A percentile compares a stretch with the other conserved stretches of the same genome.
Evolutionary conservation across 2,329 filamentous ascomycete species (phyloP).

Genomic region (Colletotrichum sp.): DNA sequence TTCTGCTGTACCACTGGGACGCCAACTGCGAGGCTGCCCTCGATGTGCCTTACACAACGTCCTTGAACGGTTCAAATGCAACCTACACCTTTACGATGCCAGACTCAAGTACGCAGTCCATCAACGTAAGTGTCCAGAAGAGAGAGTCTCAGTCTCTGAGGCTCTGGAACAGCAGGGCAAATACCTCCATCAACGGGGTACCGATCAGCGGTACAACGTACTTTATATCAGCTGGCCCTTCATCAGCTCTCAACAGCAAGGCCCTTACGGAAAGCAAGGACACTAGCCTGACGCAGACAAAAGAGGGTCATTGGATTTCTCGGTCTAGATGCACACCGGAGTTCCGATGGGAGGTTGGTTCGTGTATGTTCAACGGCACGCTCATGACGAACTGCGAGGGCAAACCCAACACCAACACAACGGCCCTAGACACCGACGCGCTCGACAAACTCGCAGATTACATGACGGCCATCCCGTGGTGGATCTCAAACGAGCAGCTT

Average conservation of each 20-base stretch:
- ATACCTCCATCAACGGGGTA: not conserved
- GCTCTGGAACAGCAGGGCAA: not conserved
- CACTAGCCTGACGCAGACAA: not conserved
- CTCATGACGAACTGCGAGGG: not conserved
- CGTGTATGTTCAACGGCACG: not conserved
- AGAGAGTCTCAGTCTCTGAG: not conserved
- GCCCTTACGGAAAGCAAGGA: not conserved
- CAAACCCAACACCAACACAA: not conserved
- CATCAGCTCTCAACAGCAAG: not conserved
- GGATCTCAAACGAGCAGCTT: not conserved
- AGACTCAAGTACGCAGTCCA: not conserved
- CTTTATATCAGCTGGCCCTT: not conserved
- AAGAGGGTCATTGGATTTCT: conserved; percentile 3
- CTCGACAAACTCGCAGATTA: not conserved
- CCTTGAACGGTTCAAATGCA: not conserved
- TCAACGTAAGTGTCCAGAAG: not conserved
- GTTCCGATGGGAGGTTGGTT: not conserved
- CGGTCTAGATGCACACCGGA: not conserved
- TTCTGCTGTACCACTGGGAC: not conserved
- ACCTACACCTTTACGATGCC: not conserved
- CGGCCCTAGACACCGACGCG: not conserved
- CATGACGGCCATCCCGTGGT: not conserved
- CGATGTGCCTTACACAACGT: not conserved
- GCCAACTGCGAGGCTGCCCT: not conserved
- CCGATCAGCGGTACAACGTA: conserved; percentile 2